phyloP scores from a whole-genome alignment of 2,329 filamentous ascomycete species.

The Beauveria pseudobassiana region DNA sequence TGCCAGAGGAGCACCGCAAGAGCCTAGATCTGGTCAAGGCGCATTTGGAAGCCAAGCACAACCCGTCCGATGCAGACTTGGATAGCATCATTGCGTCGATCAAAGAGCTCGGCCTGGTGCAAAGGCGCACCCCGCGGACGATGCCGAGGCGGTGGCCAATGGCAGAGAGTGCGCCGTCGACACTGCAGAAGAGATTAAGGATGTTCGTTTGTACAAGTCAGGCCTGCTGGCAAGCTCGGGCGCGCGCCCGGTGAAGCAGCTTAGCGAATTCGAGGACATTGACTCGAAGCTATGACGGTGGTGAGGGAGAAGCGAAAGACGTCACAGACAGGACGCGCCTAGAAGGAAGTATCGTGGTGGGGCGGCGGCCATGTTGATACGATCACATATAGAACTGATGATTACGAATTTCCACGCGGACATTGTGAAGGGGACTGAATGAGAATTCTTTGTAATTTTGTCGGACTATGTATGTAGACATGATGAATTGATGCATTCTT shows the following conservation, averaged over 20 bases:
- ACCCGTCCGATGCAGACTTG: constrained; percentile 42
- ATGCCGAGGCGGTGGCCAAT: constrained; percentile 27
- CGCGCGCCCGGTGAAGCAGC: constrained; percentile 62
- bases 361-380: not conserved
- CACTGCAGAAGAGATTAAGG: constrained; percentile 55
- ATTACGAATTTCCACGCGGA: constrained; percentile 4
- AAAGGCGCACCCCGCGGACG: constrained; percentile 26
- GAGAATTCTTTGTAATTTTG: not conserved
- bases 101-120: constrained; percentile 37
- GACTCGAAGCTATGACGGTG: constrained; percentile 63
- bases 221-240: constrained; percentile 65
- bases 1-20: constrained; percentile 34
- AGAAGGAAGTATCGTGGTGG: not conserved
- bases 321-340: not conserved
- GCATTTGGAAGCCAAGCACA: constrained; percentile 41
- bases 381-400: constrained; percentile 5
- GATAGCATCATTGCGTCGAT: constrained; percentile 37
- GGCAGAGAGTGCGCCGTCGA: constrained; percentile 38
- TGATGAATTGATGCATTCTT: not conserved
- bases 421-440: not conserved
- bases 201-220: constrained; percentile 76
- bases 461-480: not conserved
- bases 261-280: constrained; percentile 79
- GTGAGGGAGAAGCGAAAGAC: not conserved
- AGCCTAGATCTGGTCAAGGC: constrained; percentile 43